Evolutionary conservation across 2,329 filamentous ascomycete species (phyloP).

Genomic region (Fusarium poae): DNA sequence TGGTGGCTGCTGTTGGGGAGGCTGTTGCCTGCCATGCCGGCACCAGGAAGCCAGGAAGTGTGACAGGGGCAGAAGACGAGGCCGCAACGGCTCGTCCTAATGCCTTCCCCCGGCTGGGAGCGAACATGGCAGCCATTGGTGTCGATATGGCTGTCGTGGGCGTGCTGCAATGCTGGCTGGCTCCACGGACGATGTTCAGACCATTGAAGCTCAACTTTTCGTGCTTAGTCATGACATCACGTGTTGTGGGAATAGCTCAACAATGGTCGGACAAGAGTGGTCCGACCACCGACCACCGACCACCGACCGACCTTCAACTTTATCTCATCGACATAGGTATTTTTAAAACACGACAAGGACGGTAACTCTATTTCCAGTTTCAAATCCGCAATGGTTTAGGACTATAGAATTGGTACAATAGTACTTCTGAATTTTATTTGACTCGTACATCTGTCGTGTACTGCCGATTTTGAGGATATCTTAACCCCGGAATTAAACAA

Average conservation of each 20-base stretch:
- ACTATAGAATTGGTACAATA: slow-evolving; percentile 45
- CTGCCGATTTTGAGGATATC: slow-evolving; percentile 57
- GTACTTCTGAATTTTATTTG: slow-evolving; percentile 51
- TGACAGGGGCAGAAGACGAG: slow-evolving; percentile 61
- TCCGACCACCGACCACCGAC: slow-evolving; percentile 10
- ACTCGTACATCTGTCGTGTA: slow-evolving; percentile 52
- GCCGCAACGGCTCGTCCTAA: slow-evolving; percentile 66
- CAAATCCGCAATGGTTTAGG: slow-evolving; percentile 3
- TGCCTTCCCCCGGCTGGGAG: slow-evolving; percentile 71
- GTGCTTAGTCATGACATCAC: slow-evolving; percentile 54
- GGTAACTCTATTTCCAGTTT: background rate
- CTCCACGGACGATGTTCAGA: slow-evolving; percentile 30
- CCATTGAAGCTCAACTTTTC: slow-evolving; percentile 50
- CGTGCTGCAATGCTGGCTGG: slow-evolving; percentile 33
- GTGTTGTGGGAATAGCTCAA: slow-evolving; percentile 32
- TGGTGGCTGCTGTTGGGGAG: slow-evolving; percentile 55
- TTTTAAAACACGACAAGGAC: background rate
- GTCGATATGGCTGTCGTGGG: slow-evolving; percentile 40
- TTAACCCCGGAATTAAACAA: slow-evolving; percentile 54
- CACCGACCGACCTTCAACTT: background rate
- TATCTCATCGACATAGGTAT: background rate
- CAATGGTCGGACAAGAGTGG: slow-evolving; percentile 1
- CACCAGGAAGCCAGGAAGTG: slow-evolving; percentile 79
- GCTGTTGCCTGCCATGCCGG: slow-evolving; percentile 71
- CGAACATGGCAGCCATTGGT: slow-evolving; percentile 69